Percentiles rank a stretch among this genome's conserved stretches.
These are phyloP conservation scores for Acanthamoeba sp. DNA, from an alignment of 208 protist genomes.

Conservation along the genomic window DNA sequence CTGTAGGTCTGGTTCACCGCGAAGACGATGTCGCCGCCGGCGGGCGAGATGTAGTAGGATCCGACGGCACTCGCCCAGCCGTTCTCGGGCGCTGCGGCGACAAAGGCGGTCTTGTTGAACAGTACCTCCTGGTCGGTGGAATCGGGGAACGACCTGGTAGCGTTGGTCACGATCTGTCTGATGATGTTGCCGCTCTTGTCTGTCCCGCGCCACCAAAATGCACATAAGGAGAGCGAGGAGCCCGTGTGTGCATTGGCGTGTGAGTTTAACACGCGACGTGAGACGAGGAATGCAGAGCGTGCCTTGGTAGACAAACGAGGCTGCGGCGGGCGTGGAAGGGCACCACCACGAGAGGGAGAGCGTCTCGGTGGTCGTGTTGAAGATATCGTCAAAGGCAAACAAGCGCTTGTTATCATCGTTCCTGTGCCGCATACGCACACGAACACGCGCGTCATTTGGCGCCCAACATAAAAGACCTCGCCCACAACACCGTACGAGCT, in stretches of 20 bases:
- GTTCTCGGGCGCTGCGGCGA: background rate
- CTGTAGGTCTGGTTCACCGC: background rate
- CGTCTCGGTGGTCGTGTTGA: background rate
- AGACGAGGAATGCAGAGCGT: background rate
- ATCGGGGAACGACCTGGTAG: background rate
- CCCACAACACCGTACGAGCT: conserved; percentile 13
- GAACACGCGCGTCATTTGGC: no score
- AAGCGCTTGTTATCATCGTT: background rate
- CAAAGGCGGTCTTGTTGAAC: conserved; percentile 18
- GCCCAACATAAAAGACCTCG: no score
- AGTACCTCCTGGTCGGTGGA: background rate
- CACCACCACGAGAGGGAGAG: background rate
- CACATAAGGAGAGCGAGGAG: no score
- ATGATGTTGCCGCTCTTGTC: conserved; percentile 33
- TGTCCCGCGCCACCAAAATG: background rate
- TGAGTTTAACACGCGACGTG: no score
- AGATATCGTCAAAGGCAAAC: conserved; percentile 48
- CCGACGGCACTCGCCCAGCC: background rate
- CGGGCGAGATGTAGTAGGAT: conserved; percentile 35
- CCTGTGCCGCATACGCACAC: background rate
- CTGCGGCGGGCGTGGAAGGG: background rate
- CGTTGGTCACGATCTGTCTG: background rate
- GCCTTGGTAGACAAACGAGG: conserved; percentile 36
- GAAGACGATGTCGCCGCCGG: background rate
- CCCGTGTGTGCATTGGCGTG: no score